These are phyloP conservation scores for Penicillium italicum DNA, from an alignment of 2,329 filamentous ascomycete species.

Conservation along the genomic window DNA sequence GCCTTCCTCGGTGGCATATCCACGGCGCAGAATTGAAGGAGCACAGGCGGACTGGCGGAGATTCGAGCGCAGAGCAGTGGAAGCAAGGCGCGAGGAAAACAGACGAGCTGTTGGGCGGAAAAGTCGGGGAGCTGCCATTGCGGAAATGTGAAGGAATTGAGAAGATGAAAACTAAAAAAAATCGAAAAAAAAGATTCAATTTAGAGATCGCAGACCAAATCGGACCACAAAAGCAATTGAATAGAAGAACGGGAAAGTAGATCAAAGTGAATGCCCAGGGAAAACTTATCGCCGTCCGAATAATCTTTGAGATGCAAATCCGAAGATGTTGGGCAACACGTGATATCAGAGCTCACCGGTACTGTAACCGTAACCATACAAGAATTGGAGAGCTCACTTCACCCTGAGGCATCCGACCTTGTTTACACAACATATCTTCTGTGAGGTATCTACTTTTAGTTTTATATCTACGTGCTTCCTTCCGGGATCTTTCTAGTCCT, in stretches of 20 bases:
- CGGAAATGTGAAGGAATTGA: constrained; percentile 51
- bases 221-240: constrained; percentile 17
- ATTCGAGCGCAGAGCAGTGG: constrained; percentile 51
- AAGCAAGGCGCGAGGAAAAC: constrained; percentile 52
- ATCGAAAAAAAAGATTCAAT: constrained; percentile 12
- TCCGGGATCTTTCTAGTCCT: neutral
- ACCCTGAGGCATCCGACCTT: neutral
- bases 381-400: neutral
- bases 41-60: constrained; percentile 51
- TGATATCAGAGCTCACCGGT: constrained; percentile 37
- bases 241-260: neutral
- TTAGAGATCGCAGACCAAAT: constrained; percentile 19
- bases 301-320: constrained; percentile 29
- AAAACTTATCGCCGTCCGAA: constrained; percentile 7
- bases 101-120: constrained; percentile 63
- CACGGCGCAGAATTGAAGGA: constrained; percentile 49
- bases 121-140: constrained; percentile 59
- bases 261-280: constrained; percentile 1
- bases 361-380: constrained; percentile 23
- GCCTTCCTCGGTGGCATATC: constrained; percentile 58
- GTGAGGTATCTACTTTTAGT: neutral
- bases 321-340: constrained; percentile 38
- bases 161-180: constrained; percentile 28
- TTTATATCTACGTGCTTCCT: neutral
- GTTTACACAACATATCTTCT: neutral